These are phyloP conservation scores for Fusarium oligoseptatum DNA, from an alignment of 2,329 filamentous ascomycete genomes.

Conservation along the genomic window DNA sequence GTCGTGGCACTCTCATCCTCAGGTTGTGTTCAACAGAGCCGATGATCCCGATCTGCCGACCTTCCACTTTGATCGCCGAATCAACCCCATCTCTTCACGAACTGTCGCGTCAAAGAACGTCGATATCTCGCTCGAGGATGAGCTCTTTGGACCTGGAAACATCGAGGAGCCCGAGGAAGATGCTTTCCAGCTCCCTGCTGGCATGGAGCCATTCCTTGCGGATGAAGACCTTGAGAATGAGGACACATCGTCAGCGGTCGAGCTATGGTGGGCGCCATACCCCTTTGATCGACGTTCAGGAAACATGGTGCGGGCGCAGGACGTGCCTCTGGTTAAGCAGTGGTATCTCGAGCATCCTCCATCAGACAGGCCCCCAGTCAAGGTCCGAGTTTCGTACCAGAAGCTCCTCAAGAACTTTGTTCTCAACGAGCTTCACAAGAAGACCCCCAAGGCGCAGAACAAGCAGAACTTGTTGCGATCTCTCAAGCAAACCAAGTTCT, in stretches of 20 bases:
- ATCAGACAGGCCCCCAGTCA: constrained; percentile 86
- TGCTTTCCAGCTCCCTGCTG: constrained; percentile 84
- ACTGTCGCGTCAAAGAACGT: constrained; percentile 95
- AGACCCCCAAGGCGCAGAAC: constrained; percentile 93
- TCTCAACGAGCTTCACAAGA: constrained; percentile 96
- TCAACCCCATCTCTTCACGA: constrained; percentile 96
- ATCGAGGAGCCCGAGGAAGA: constrained; percentile 82
- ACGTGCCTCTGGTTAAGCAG: constrained; percentile 96
- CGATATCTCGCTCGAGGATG: constrained; percentile 91
- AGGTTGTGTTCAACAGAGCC: constrained; percentile 89
- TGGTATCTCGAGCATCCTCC: constrained; percentile 98
- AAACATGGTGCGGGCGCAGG: constrained; percentile 95
- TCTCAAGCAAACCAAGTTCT: constrained; percentile 97
- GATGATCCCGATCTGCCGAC: constrained; percentile 92
- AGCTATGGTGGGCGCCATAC: constrained; percentile 97
- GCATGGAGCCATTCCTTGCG: constrained; percentile 87
- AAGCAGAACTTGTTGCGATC: constrained; percentile 92
- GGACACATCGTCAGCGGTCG: constrained; percentile 91
- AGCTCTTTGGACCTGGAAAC: constrained; percentile 86
- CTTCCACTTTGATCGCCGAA: constrained; percentile 97
- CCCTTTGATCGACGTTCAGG: constrained; percentile 96
- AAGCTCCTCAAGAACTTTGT: constrained; percentile 97
- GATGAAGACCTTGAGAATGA: constrained; percentile 91
- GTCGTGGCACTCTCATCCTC: constrained; percentile 93
- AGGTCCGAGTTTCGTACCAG: constrained; percentile 97